Conservation (phyloP, 805 yeast species). For the Teunomyces stri region DNA sequence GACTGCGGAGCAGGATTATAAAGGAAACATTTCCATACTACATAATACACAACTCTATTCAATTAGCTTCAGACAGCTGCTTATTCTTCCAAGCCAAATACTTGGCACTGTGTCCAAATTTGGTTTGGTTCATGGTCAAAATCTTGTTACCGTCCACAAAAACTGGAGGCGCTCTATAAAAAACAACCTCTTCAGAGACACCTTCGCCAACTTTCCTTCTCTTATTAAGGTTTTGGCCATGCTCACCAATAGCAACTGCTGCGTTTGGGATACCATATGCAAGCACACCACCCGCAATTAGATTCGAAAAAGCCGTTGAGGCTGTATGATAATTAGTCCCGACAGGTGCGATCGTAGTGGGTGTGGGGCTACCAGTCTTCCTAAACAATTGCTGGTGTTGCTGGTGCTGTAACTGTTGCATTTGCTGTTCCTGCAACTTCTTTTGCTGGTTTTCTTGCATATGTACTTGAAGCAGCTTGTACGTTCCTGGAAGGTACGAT, state of each 20-base stretch:
- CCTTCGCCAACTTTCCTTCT: conserved; percentile 17
- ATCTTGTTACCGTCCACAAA: conserved; percentile 24
- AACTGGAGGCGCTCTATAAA: conserved; percentile 71
- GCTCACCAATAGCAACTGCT: conserved; percentile 12
- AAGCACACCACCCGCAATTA: conserved; percentile 38
- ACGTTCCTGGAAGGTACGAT: conserved; percentile 11
- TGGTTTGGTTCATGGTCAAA: conserved; percentile 31
- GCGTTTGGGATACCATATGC: conserved; percentile 29
- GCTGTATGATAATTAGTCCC: conserved; percentile 25
- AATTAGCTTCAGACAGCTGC: conserved; percentile 2
- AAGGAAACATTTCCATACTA: not conserved
- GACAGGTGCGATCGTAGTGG: conserved; percentile 11
- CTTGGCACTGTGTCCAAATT: conserved; percentile 69
- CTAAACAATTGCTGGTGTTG: conserved; percentile 14
- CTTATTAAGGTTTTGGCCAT: conserved; percentile 26
- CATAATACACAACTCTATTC: conserved; percentile 3
- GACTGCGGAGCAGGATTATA: not conserved
- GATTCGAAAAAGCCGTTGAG: conserved; percentile 33
- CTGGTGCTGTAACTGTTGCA: conserved; percentile 15
- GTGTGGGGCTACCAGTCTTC: conserved; percentile 11
- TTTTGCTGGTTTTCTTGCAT: conserved; percentile 15
- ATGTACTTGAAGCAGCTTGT: conserved; percentile 15
- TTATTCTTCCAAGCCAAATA: conserved; percentile 51
- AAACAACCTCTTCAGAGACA: conserved; percentile 34
- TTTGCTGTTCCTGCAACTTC: conserved; percentile 13